Evolutionary conservation across 1,284 basidiomycete species (phyloP), one percentile per base, ranked within the genome.

Genomic region (Melampsora abietis-canadensis): DNA sequence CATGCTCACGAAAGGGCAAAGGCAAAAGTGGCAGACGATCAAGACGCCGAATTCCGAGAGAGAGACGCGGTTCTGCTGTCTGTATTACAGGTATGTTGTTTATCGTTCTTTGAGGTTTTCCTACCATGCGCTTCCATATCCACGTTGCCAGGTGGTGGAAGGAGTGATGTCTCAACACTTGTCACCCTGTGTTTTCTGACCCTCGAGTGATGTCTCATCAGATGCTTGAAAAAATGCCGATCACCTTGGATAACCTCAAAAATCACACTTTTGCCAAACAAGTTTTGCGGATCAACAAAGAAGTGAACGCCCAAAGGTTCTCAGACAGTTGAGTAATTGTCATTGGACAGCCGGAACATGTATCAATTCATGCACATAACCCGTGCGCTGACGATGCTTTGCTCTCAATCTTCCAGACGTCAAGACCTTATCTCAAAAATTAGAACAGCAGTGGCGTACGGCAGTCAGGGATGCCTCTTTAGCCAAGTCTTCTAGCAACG

Each of bases 241-340:
- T 74, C 47, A 66, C 72, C 14, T 21, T 74, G 27, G 72, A 74
- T 21, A 66, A 66, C 47, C 64, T 74, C 17, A 74, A 74, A 46
- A 60, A 27, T 66, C 57, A 66, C 57, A 59, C 72, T 27, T 74
- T 74, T 74, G 34, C 72, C 15, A 74, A 74, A 31, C 72, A 74
- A 47, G 64, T 74, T 17, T 31, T 74, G 31, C 63, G 72, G 34
- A 74, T 74, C 57, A 74, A 74, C 40, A 74, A 74, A 27, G 72
- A 74, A 60, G 46, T 40, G 19, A 74, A 66, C 24, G 64, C 57
- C 8, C 34, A 37, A 34, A 74, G 59, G 44, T 74, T 74, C 40
- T 74, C 72, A 31, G 64, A 74, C 31, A 57, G 72, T 74, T 66
- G 64, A 60, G 64, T 74, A n/a, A 15, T 44, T n/a, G 4, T 51